Evolutionary conservation across 176 grass and related monocot genomes (phyloP), one percentile per base, ranked within the genome.

Genomic region (Neostapfia colusana): DNA sequence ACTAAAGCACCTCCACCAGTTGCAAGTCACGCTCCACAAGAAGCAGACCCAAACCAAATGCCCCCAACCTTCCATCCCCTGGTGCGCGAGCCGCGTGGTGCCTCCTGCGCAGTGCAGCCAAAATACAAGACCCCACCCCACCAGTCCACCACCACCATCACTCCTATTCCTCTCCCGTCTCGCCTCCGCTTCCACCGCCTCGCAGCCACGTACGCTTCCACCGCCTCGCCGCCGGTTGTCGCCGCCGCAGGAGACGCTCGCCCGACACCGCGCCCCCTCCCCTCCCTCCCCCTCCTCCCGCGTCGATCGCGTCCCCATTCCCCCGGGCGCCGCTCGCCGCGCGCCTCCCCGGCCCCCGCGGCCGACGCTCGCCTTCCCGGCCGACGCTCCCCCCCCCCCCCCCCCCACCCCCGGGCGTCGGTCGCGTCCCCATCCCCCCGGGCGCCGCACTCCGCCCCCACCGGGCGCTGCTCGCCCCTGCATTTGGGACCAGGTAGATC

Each of bases 51-150:
- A 38, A 68, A 31, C 62, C 25, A 20, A 72, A 31, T 17, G 41
- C 3, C 10, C 23, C 69, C 61, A 12, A 31, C 31, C 57, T 14
- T 6, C 51, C 18, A n/a, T 53, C 49, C 60, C 67, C 63, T 15
- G 72, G 78, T 55, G 79, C 65, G 49, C 57, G 85, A 48, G 72
- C 50, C 65, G 65, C 57, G 72, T 66, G 69, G 60, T 79, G 46
- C 79, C 23, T 65, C 60, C 48, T 53, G 31, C 67, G 74, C 67
- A 31, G n/a, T n/a, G n/a, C n/a, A 69, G 53, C 80, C 84, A 24
- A 86, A 77, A 65, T 54, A 69, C 79, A 74, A 56, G 72, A 50
- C 76, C 73, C 75, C 80, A 54, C 25, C 10, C 23, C 55, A 58
- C 23, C 55, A 58, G 55, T 58, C 80, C 44, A 35, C 16, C 60